Conservation (phyloP, 805 yeast genomes). For the Pichia membranifaciens region DNA sequence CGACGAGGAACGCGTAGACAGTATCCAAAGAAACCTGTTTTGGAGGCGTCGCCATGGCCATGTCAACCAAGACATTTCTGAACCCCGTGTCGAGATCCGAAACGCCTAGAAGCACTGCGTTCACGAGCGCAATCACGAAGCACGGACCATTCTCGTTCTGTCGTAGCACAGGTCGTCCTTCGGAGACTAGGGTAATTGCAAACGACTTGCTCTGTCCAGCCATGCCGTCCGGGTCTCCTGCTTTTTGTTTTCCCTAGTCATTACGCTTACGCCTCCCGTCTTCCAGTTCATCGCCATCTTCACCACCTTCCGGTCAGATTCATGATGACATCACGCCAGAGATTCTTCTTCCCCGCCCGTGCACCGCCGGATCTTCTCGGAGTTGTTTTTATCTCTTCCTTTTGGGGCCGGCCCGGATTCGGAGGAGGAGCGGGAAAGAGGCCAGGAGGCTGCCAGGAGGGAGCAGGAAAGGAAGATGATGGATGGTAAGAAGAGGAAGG, state of each 20-base stretch:
- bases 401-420: background rate
- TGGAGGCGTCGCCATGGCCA: background rate
- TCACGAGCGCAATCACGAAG: constrained; percentile 72
- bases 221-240: no score
- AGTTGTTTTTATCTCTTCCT: background rate
- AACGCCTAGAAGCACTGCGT: constrained; percentile 48
- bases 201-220: background rate
- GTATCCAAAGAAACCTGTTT: background rate
- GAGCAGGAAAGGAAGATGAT: no score
- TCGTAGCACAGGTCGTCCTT: constrained; percentile 41
- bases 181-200: background rate
- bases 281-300: no score
- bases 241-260: no score
- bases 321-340: background rate
- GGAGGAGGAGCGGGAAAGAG: no score
- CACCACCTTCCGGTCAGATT: background rate
- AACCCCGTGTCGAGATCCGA: background rate
- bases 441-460: no score
- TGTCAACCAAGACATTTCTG: background rate
- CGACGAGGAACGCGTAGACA: background rate
- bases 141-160: constrained; percentile 88
- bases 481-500: no score
- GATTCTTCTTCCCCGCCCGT: background rate
- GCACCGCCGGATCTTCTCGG: constrained; percentile 4
- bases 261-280: no score